phyloP scores from a whole-genome alignment of 2,329 filamentous ascomycete genomes.

The Exophiala sp. region DNA sequence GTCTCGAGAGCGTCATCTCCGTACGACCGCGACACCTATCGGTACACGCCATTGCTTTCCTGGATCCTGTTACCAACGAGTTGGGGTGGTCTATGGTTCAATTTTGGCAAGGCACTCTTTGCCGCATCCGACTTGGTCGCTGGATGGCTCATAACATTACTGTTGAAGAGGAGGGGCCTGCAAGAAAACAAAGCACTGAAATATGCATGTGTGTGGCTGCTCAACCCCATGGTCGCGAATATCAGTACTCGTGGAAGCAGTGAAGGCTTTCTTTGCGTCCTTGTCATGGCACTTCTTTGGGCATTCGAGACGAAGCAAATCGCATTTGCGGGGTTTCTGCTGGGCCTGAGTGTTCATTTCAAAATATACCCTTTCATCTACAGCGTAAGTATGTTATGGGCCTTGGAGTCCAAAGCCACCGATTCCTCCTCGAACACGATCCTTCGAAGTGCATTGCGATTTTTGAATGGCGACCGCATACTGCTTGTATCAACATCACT shows the following conservation, averaged over 20 bases:
- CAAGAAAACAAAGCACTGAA: slow-evolving; percentile 57
- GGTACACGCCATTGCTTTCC: slow-evolving; percentile 89
- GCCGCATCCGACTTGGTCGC: slow-evolving; percentile 78
- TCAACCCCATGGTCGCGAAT: slow-evolving; percentile 97
- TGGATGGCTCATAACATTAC: slow-evolving; percentile 68
- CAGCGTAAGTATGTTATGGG: slow-evolving; percentile 56
- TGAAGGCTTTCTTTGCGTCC: slow-evolving; percentile 80
- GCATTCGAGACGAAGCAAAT: slow-evolving; percentile 65
- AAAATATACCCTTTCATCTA: slow-evolving; percentile 99
- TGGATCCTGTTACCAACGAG: slow-evolving; percentile 85
- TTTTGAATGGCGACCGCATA: slow-evolving; percentile 40
- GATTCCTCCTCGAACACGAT: slow-evolving; percentile 13
- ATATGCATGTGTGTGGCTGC: slow-evolving; percentile 83
- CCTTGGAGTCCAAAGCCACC: slow-evolving; percentile 29
- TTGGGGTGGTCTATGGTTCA: slow-evolving; percentile 63
- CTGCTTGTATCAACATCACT: slow-evolving; percentile 58
- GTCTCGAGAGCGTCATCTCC: slow-evolving; percentile 66
- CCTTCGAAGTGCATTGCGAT: slow-evolving; percentile 26
- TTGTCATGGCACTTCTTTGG: slow-evolving; percentile 81
- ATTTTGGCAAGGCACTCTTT: slow-evolving; percentile 84
- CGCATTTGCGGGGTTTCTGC: slow-evolving; percentile 64
- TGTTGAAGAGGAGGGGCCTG: slow-evolving; percentile 51
- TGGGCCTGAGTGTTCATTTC: slow-evolving; percentile 88
- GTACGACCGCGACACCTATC: slow-evolving; percentile 88
- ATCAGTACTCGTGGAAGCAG: slow-evolving; percentile 95